Base-by-base conservation (phyloP, 2,329 filamentous ascomycete species). In the Pseudonectria buxi region DNA sequence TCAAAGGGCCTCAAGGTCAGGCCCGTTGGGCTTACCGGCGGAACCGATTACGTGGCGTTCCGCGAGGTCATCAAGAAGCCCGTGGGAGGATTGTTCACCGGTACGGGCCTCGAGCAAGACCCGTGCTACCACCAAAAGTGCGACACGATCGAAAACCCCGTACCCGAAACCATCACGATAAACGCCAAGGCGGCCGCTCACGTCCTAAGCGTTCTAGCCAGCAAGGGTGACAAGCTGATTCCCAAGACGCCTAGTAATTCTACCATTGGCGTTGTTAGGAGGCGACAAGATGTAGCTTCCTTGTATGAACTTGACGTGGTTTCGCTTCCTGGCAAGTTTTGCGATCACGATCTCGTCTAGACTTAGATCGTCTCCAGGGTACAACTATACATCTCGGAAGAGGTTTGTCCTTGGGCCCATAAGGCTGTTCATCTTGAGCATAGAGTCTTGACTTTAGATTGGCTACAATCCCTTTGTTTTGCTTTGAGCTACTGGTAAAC, bases 21-120 rank as follows among this genome's bases (percentile, higher is more conserved):
- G 2, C 51, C 49, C 4, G 43, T 47, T 1, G 46, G 44, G 1
- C 36, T 58, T 0, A 55, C 45, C 25, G 74, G 72, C 3, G 69
- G 76, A 31, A 76, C 69, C 7, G 78, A 82, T 50, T 81, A 81
- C 44, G 73, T 70, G 10, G 69, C 72, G 2, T 81, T 82, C 62
- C 62, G 74, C 24, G 62, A 72, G 26, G 61, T 68, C 16, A 69
- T 73, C 26, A 34, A 51, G 7, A 60, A 78, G 77, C 48, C 72
- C 64, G 13, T 67, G 56, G 27, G 74, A 61, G 75, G 75, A 7
- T 61, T 81, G 14, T 76, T 76, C 48, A 80, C 76, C 4, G 78
- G 78, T 4, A 76, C 73, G 2, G 74, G 76, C 39, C 67, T 61
- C 22, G 58, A 72, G 53, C 46, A 62, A 48, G 35, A 57, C 43